Percentiles rank a stretch among this genome's conserved stretches.
phyloP scores from a whole-genome alignment of 2,329 filamentous ascomycete species.

The Colletotrichum zoysiae region DNA sequence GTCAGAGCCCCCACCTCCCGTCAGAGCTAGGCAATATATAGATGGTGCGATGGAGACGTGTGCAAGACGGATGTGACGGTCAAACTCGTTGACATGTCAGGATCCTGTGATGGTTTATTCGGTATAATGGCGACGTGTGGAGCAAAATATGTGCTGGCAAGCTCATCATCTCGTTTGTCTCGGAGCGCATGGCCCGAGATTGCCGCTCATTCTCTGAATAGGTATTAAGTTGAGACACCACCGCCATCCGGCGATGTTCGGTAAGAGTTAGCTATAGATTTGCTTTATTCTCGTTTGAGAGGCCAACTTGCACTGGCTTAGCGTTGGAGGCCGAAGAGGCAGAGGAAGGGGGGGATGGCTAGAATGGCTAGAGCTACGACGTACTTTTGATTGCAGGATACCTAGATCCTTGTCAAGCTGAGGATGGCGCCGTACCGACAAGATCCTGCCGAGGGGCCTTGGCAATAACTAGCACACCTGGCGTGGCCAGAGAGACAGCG shows the following conservation, averaged over 20 bases:
- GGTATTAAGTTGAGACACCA: neutral
- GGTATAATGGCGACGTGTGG: neutral
- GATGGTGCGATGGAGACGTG: conserved; percentile 22
- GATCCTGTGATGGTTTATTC: too few relatives aligned
- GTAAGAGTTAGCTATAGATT: neutral
- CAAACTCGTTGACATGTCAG: neutral
- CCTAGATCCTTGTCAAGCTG: conserved; percentile 34
- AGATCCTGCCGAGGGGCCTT: conserved; percentile 1
- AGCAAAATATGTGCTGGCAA: neutral
- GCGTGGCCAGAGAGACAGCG: conserved; percentile 3
- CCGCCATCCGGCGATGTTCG: neutral
- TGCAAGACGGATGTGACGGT: neutral
- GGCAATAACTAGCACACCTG: conserved; percentile 21
- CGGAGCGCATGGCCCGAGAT: neutral
- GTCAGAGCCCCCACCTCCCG: conserved; percentile 1
- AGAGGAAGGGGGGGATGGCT: neutral
- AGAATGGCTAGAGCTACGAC: neutral
- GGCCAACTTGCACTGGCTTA: neutral
- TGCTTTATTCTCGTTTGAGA: conserved; percentile 5
- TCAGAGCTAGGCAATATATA: conserved; percentile 7
- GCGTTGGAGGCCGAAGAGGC: neutral
- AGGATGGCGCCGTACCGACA: conserved; percentile 6
- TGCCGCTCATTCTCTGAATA: neutral
- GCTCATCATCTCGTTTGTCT: conserved; percentile 21
- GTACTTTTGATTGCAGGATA: neutral